Base-by-base conservation (phyloP, 1,139 yeast species). In the Blastobotrys raffinosifermentans region DNA sequence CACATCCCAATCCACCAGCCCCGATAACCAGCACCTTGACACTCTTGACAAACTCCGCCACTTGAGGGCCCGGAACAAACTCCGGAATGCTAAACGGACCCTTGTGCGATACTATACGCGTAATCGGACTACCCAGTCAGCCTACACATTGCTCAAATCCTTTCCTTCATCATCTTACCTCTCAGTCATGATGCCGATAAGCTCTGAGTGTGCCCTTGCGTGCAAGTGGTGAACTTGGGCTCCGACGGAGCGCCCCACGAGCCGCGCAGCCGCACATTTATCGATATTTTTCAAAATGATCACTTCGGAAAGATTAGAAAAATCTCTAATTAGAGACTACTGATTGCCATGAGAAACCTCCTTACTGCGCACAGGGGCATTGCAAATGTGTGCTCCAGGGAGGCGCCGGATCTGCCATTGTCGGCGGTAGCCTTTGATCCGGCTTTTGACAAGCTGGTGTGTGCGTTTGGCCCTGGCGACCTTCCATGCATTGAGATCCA, bases 1-100 rank as follows among this genome's bases (percentile, higher is more conserved):
- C 97, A 64, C 97, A 91, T 0, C 98, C 98, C 8, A 91, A 66
- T 0, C 98, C 98, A 1, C 97, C 97, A 1, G 97, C 96, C 0
- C 98, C 97, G 27, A 89, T 46, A 70, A 67, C 45, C 35, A 67
- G 51, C 7, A 67, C 54, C 44, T 58, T 64, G 33, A 65, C 45
- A 1, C 38, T 38, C 2, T 48, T 49, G 4, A 64, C 47, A n/a
- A 54, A 43, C 17, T 54, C 54, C 5, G 45, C 43, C 0, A 53
- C 62, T 4, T 49, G 53, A 1, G 46, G 42, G 1, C 66, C 66
- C 0, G 69, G 65, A 6, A 47, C 51, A 33, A 55, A 64, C 19
- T 57, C 67, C 13, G 55, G 64, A 18, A 55, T 63, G 3, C 59
- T 50, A 37, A 61, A 66, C 6, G 64, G 68, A 2, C 71, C 70